These are phyloP conservation scores for Phytophthora melonis DNA, from an alignment of 352 stramenopile genomes.

Conservation along the genomic window DNA sequence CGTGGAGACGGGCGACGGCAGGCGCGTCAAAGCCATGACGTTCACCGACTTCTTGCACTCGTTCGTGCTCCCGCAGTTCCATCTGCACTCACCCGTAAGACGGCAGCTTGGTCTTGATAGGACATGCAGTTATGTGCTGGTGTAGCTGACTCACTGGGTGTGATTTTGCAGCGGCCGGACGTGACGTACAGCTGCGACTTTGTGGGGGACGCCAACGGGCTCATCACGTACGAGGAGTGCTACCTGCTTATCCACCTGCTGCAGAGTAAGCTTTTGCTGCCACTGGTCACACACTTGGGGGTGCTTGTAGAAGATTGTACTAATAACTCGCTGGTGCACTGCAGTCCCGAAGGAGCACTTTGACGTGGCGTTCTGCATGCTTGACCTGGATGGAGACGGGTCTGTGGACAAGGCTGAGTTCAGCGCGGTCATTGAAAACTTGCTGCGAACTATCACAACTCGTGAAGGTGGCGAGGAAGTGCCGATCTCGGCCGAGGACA, in stretches of 20 bases:
- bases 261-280: constrained; percentile 53
- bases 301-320: background rate
- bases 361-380: constrained; percentile 84
- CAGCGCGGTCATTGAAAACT: constrained; percentile 73
- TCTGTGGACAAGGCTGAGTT: constrained; percentile 82
- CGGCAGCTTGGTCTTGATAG: background rate
- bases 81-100: constrained; percentile 59
- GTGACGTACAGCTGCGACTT: constrained; percentile 79
- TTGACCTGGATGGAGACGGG: constrained; percentile 80
- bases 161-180: constrained; percentile 50
- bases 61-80: constrained; percentile 77
- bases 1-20: constrained; percentile 36
- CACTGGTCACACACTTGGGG: background rate
- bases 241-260: constrained; percentile 82
- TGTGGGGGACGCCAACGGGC: constrained; percentile 69
- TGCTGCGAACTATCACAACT: constrained; percentile 54
- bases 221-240: constrained; percentile 87
- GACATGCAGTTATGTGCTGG: background rate
- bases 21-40: constrained; percentile 62
- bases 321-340: background rate
- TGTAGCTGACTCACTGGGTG: background rate
- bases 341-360: constrained; percentile 82
- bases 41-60: constrained; percentile 87
- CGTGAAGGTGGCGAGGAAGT: constrained; percentile 32
- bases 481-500: constrained; percentile 51